phyloP scores from a whole-genome alignment of 2,329 filamentous ascomycete genomes.

The Ustulina deusta region DNA sequence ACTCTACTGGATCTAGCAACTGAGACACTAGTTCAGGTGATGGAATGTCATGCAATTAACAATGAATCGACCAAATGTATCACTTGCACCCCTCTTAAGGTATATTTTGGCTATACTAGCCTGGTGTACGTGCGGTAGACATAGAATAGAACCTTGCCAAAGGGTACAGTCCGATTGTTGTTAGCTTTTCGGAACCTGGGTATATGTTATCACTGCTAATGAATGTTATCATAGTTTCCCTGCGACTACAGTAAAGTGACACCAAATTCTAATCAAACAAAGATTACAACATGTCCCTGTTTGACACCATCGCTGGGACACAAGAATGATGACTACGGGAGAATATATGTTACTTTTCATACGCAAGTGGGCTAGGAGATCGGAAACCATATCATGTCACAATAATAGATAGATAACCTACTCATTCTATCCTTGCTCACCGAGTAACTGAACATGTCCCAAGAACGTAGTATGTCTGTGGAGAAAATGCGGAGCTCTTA shows the following conservation, averaged over 20 bases:
- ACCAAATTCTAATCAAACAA: not conserved
- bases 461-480: slow-evolving; percentile 7
- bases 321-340: not conserved
- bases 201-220: not conserved
- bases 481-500: slow-evolving; percentile 32
- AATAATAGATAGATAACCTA: not conserved
- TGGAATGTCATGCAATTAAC: slow-evolving; percentile 48
- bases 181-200: not conserved
- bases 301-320: too few relatives aligned
- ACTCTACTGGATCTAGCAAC: slow-evolving; percentile 39
- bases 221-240: not conserved
- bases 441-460: not conserved
- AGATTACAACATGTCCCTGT: not conserved
- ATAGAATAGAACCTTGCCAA: not conserved
- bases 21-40: slow-evolving; percentile 57
- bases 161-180: not conserved
- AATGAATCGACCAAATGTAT: not conserved
- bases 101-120: not conserved
- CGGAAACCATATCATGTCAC: not conserved
- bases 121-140: not conserved
- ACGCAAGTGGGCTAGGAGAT: slow-evolving; percentile 53
- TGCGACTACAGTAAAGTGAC: not conserved
- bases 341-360: not conserved
- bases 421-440: not conserved
- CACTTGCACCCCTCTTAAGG: not conserved